Percentiles rank a stretch among this genome's conserved stretches.
Conservation (phyloP, 2,329 filamentous ascomycete species). For the Alternaria burnsii region DNA sequence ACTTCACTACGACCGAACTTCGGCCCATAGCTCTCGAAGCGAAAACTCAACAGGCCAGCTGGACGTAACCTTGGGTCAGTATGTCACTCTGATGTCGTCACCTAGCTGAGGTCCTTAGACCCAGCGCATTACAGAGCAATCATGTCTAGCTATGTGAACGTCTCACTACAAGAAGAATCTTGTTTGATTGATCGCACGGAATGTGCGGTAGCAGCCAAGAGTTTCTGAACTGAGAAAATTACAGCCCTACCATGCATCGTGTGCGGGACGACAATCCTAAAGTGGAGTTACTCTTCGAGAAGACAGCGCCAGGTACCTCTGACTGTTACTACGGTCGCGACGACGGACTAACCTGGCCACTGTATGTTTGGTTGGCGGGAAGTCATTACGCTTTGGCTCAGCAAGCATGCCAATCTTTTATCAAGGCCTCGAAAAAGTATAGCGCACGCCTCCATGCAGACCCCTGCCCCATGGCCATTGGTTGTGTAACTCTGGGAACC, state of each 20-base stretch:
- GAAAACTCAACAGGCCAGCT: constrained; percentile 11
- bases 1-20: constrained; percentile 29
- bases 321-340: constrained; percentile 23
- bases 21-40: constrained; percentile 18
- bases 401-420: constrained; percentile 36
- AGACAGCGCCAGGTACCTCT: constrained; percentile 11
- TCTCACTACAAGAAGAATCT: not conserved
- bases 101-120: not conserved
- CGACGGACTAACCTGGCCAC: constrained; percentile 32
- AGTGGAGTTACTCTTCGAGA: constrained; percentile 14
- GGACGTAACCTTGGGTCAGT: constrained; percentile 11
- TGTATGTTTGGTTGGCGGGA: constrained; percentile 20
- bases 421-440: constrained; percentile 41
- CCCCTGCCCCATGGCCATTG: constrained; percentile 28
- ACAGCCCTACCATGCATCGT: constrained; percentile 24
- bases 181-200: not conserved
- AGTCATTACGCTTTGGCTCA: constrained; percentile 19
- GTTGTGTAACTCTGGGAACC: constrained; percentile 39
- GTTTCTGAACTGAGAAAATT: not conserved
- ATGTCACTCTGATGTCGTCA: constrained; percentile 9
- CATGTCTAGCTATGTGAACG: not conserved
- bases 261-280: constrained; percentile 22
- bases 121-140: not conserved
- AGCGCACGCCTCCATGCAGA: constrained; percentile 35
- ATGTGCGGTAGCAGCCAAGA: not conserved